Conservation (phyloP, 495 filamentous ascomycete genomes). For the Apodospora peruviana region DNA sequence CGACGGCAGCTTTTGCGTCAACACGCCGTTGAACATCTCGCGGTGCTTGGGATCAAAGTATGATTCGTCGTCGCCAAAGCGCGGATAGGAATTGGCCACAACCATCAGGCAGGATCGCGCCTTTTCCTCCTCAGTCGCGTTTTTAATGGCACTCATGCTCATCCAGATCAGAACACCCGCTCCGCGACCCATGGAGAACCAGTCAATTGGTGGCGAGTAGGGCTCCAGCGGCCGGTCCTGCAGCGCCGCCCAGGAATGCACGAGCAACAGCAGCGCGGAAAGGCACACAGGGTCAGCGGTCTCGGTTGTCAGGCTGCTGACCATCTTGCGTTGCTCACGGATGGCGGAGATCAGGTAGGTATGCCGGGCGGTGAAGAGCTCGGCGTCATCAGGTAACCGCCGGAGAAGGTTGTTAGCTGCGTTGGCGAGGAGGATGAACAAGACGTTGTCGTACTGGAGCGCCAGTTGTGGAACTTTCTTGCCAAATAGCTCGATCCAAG, state of each 20-base stretch:
- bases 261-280: conserved; percentile 22
- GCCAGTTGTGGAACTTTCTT: conserved; percentile 21
- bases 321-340: conserved; percentile 28
- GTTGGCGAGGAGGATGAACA: conserved; percentile 30
- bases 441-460: conserved; percentile 27
- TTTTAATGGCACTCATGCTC: conserved; percentile 6
- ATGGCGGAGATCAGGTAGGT: conserved; percentile 30
- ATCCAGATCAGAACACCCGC: conserved; percentile 7
- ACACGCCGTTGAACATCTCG: conserved; percentile 15
- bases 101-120: conserved; percentile 11
- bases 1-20: conserved; percentile 11
- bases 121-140: conserved; percentile 1
- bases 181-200: conserved; percentile 21
- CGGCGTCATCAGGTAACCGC: conserved; percentile 11
- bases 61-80: conserved; percentile 9
- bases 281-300: conserved; percentile 35
- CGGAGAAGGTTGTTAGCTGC: conserved; percentile 28
- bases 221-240: conserved; percentile 24
- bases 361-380: conserved; percentile 20
- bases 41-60: conserved; percentile 17
- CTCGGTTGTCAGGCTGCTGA: conserved; percentile 19
- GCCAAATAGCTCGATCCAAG: conserved; percentile 15
- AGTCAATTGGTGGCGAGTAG: conserved; percentile 34
- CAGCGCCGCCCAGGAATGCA: conserved; percentile 23
- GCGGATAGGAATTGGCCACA: conserved; percentile 6